Percentiles rank a stretch among this genome's conserved stretches.
These are phyloP conservation scores for Byssothecium circinans DNA, from an alignment of 2,329 filamentous ascomycete species.

Conservation along the genomic window DNA sequence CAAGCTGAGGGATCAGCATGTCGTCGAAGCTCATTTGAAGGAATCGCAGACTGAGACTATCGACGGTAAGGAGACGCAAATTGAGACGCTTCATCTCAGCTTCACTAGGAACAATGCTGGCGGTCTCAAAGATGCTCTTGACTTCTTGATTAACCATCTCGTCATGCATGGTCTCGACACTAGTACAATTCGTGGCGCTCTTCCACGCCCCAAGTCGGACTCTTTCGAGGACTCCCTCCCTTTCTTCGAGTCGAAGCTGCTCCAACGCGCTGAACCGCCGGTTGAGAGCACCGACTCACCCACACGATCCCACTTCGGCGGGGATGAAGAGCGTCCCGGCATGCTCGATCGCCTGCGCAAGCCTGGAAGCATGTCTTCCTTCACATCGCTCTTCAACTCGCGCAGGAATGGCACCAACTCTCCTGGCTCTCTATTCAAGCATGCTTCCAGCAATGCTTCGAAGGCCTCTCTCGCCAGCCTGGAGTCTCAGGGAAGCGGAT, in stretches of 20 bases:
- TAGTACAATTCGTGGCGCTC: constrained; percentile 81
- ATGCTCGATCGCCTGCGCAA: constrained; percentile 92
- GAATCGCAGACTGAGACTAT: constrained; percentile 46
- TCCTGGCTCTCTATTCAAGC: constrained; percentile 79
- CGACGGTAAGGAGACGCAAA: constrained; percentile 46
- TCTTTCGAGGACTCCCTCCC: constrained; percentile 97
- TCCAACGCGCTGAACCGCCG: constrained; percentile 85
- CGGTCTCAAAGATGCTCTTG: constrained; percentile 91
- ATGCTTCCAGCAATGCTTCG: constrained; percentile 81
- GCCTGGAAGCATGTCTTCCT: constrained; percentile 89
- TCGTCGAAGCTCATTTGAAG: constrained; percentile 80
- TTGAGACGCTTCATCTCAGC: constrained; percentile 52
- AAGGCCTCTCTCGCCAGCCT: constrained; percentile 96
- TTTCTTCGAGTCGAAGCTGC: constrained; percentile 94
- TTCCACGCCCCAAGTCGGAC: constrained; percentile 96
- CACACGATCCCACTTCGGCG: constrained; percentile 76
- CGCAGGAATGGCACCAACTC: constrained; percentile 91
- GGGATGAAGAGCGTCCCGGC: constrained; percentile 73
- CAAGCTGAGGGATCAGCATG: constrained; percentile 88
- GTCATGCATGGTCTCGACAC: constrained; percentile 88
- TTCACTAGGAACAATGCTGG: constrained; percentile 98
- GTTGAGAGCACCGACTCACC: constrained; percentile 80
- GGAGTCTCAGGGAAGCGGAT: constrained; percentile 91
- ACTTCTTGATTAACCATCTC: constrained; percentile 84
- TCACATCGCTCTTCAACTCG: constrained; percentile 92